Evolutionary conservation across 1,139 yeast species (phyloP), one percentile per base, ranked within the genome.

Genomic region (Protomyces inouyei): DNA sequence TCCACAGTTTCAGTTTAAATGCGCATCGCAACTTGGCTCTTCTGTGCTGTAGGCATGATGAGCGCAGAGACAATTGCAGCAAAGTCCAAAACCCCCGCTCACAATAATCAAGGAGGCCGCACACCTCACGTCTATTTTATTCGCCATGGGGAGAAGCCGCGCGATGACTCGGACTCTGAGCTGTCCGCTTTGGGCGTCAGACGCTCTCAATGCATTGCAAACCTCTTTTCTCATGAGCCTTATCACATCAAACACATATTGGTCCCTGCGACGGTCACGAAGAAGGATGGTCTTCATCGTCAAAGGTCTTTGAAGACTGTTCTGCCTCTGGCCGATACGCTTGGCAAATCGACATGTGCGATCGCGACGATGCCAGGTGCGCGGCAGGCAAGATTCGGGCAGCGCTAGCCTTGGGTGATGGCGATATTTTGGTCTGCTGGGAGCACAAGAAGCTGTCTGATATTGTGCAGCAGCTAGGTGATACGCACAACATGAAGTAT

Each of bases 91-190:
- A 28, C 32, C 5, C 32, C 32, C 8, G 5, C 8, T 6, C 32
- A 4, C 32, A 1, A 28, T 4, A 28, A 28, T 6, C 5, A 28
- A 28, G 32, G 6, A 28, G 32, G 46, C 57, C 38, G 46, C n/a
- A 1, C 43, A 3, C 16, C 43, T 37, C 43, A 37, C 43, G 55
- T 57, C 48, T 57, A 57, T 40, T 16, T 57, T 23, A 51, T 57
- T 16, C 61, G 61, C n/a, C 61, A 57, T 28, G 61, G 55, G 3
- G 61, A 57, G 21, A 57, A 57, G 56, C 61, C 61, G 14, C 25
- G 14, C 12, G 55, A n/a, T 55, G 55, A 9, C 23, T 45, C 36
- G 55, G 45, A 18, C 55, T 57, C 51, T 8, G 43, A 37, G 6
- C 14, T 37, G 16, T 43, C 48, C 14, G 25, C 51, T 2, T 23